Conservation (phyloP, 2,329 filamentous ascomycete species). For the Pseudocercospora pini-densiflorae region DNA sequence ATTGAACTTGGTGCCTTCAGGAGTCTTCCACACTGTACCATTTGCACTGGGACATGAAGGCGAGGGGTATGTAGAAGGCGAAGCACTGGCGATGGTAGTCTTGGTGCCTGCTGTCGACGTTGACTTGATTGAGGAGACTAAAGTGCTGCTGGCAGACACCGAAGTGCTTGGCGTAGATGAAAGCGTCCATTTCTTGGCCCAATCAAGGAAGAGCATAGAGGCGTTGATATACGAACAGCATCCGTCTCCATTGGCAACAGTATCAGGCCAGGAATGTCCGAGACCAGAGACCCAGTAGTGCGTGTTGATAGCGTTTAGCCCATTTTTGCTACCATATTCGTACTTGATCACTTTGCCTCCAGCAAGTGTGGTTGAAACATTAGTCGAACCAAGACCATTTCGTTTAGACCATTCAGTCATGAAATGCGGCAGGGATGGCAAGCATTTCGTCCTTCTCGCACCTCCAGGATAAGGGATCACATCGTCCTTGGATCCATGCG, state of each 20-base stretch:
- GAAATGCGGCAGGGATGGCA: slow-evolving; percentile 37
- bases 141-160: background rate
- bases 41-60: slow-evolving; percentile 4
- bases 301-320: slow-evolving; percentile 37
- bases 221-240: slow-evolving; percentile 6
- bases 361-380: slow-evolving; percentile 32
- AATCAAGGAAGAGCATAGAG: slow-evolving; percentile 3
- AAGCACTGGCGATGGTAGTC: background rate
- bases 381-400: slow-evolving; percentile 36
- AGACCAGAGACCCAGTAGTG: slow-evolving; percentile 44
- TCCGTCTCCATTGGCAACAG: slow-evolving; percentile 15
- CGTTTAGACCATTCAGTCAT: slow-evolving; percentile 43
- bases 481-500: slow-evolving; percentile 47
- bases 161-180: slow-evolving; percentile 2
- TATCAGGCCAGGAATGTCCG: slow-evolving; percentile 45
- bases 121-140: background rate
- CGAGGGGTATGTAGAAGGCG: background rate
- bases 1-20: slow-evolving; percentile 3
- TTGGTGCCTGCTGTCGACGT: background rate
- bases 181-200: slow-evolving; percentile 1
- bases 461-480: slow-evolving; percentile 50
- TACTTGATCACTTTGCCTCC: slow-evolving; percentile 33
- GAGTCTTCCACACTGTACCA: slow-evolving; percentile 2
- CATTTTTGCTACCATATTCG: slow-evolving; percentile 34
- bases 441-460: slow-evolving; percentile 29